Conservation (phyloP, 2,329 filamentous ascomycete genomes). For the Cylindrodendrum hubeiense region DNA sequence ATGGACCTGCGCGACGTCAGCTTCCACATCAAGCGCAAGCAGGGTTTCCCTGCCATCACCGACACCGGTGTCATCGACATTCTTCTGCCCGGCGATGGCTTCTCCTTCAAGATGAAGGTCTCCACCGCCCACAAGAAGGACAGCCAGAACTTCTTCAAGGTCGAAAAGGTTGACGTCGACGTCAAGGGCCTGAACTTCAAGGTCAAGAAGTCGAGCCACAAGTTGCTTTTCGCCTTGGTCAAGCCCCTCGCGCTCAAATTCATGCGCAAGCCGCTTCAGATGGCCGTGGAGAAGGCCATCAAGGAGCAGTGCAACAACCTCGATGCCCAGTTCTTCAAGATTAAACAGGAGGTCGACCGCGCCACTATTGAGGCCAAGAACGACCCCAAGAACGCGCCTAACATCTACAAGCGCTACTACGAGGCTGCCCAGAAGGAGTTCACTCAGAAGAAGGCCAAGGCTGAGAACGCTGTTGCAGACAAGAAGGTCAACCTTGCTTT, state of each 20-base stretch:
- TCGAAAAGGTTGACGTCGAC: slow-evolving; percentile 88
- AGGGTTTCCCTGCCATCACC: slow-evolving; percentile 88
- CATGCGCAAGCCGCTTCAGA: slow-evolving; percentile 86
- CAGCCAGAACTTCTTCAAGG: slow-evolving; percentile 89
- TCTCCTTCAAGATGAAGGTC: slow-evolving; percentile 92
- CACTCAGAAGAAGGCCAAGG: slow-evolving; percentile 83
- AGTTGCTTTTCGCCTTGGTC: slow-evolving; percentile 86
- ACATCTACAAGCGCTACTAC: slow-evolving; percentile 89
- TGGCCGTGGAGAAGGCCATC: slow-evolving; percentile 90
- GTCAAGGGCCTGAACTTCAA: slow-evolving; percentile 88
- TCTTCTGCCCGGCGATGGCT: slow-evolving; percentile 85
- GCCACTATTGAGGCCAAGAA: slow-evolving; percentile 68
- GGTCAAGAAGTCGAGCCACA: slow-evolving; percentile 95
- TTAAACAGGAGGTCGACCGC: slow-evolving; percentile 86
- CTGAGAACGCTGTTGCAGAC: slow-evolving; percentile 69
- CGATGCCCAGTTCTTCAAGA: slow-evolving; percentile 78
- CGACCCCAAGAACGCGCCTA: slow-evolving; percentile 80
- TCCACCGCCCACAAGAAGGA: slow-evolving; percentile 84
- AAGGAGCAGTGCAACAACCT: slow-evolving; percentile 83
- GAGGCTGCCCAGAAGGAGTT: slow-evolving; percentile 80
- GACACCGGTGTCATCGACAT: slow-evolving; percentile 93
- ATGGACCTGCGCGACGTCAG: slow-evolving; percentile 92
- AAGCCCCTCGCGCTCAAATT: slow-evolving; percentile 90
- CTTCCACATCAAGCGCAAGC: slow-evolving; percentile 95
- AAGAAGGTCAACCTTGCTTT: slow-evolving; percentile 72